These are phyloP conservation scores for Nowakowskiella sp. DNA, from an alignment of 192 early-diverging fungal species.

Conservation along the genomic window DNA sequence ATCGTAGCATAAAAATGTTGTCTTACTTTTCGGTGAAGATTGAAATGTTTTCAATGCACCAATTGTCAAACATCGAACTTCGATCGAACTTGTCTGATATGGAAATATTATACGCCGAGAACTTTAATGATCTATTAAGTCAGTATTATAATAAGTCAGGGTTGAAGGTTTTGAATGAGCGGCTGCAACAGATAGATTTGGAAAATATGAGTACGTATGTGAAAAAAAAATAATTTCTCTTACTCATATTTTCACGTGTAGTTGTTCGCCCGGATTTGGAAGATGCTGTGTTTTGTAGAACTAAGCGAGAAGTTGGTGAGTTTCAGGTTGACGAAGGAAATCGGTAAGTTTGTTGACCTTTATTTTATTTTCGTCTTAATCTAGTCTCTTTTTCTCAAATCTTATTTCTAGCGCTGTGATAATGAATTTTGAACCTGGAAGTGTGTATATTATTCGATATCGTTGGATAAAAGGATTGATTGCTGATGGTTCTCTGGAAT, in stretches of 20 bases:
- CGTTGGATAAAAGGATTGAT: no score
- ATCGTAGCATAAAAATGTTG: neutral
- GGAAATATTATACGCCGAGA: conserved; percentile 31
- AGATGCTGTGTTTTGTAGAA: conserved; percentile 53
- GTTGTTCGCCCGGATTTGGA: conserved; percentile 42
- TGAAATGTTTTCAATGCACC: conserved; percentile 38
- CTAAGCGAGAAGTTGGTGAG: conserved; percentile 40
- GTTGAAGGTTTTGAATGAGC: conserved; percentile 35
- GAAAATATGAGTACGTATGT: conserved; percentile 19
- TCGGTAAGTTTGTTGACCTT: no score
- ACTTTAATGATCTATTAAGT: conserved; percentile 33
- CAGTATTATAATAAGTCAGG: conserved; percentile 40
- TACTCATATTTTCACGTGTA: conserved; percentile 4
- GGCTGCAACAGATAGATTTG: conserved; percentile 44
- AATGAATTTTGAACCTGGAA: no score
- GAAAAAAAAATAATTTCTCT: conserved; percentile 1
- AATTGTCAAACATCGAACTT: conserved; percentile 30
- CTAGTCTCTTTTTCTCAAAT: no score
- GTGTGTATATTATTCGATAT: no score
- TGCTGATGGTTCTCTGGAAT: no score
- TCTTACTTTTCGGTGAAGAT: conserved; percentile 33
- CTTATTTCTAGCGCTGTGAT: no score
- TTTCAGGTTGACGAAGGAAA: conserved; percentile 34
- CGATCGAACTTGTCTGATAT: conserved; percentile 34
- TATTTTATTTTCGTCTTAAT: no score